Percentiles rank a stretch among this genome's conserved stretches.
Conservation (phyloP, 129 eudicot species). For the Flaveria linearis region DNA sequence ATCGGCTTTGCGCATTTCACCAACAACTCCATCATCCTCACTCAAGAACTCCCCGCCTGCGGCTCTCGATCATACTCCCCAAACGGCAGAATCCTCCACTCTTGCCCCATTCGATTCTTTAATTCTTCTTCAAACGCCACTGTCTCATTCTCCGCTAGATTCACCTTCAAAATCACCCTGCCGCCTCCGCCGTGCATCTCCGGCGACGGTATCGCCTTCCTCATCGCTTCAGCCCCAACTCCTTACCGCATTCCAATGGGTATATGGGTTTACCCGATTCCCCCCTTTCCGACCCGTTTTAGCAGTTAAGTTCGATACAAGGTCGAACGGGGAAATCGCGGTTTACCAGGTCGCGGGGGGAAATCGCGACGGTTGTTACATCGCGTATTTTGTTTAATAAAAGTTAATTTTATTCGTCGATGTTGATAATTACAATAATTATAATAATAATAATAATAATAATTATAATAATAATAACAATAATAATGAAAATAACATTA, state of each 20-base stretch:
- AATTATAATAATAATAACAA: too few relatives aligned
- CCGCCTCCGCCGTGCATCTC: constrained; percentile 42
- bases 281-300: constrained; percentile 39
- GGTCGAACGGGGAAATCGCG: constrained; percentile 77
- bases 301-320: constrained; percentile 64
- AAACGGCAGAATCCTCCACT: constrained; percentile 52
- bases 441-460: too few relatives aligned
- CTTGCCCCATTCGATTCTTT: constrained; percentile 51
- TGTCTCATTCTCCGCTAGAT: constrained; percentile 49
- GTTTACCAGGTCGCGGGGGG: too few relatives aligned
- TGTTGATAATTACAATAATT: too few relatives aligned
- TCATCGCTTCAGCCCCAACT: constrained; percentile 44
- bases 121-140: constrained; percentile 35
- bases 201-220: constrained; percentile 64
- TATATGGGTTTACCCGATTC: constrained; percentile 52
- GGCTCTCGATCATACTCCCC: constrained; percentile 26
- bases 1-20: constrained; percentile 49
- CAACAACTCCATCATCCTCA: constrained; percentile 44
- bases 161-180: constrained; percentile 46
- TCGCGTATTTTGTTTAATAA: too few relatives aligned
- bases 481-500: too few relatives aligned
- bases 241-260: constrained; percentile 39
- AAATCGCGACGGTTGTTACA: too few relatives aligned
- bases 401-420: too few relatives aligned
- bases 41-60: constrained; percentile 37